phyloP scores from a whole-genome alignment of 805 yeast genomes.

The Diddensiella santjacobensis region DNA sequence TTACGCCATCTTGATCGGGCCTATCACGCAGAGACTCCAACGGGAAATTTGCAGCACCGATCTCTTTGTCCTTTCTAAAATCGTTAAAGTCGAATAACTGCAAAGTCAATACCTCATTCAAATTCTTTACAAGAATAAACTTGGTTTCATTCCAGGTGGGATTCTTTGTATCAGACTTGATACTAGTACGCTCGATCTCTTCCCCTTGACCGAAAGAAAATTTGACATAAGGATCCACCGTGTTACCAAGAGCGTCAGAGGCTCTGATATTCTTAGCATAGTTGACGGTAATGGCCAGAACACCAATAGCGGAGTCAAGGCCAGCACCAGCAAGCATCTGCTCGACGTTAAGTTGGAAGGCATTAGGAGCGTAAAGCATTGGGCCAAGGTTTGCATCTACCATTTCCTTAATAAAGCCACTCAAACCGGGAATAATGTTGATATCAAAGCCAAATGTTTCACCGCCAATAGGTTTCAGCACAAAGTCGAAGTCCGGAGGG shows the following conservation, averaged over 20 bases:
- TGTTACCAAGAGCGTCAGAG: slow-evolving; percentile 64
- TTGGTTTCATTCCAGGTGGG: slow-evolving; percentile 87
- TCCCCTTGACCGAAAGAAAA: slow-evolving; percentile 54
- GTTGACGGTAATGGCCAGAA: slow-evolving; percentile 64
- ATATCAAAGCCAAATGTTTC: slow-evolving; percentile 83
- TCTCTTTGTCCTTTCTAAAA: slow-evolving; percentile 65
- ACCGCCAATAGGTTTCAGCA: slow-evolving; percentile 75
- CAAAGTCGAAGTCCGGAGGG: slow-evolving; percentile 85
- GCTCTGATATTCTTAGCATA: slow-evolving; percentile 67
- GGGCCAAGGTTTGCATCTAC: slow-evolving; percentile 85
- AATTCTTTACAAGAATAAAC: slow-evolving; percentile 63
- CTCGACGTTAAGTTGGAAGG: slow-evolving; percentile 89
- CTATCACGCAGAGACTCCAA: slow-evolving; percentile 60
- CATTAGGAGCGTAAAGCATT: slow-evolving; percentile 80
- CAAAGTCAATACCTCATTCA: slow-evolving; percentile 78
- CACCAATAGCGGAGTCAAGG: slow-evolving; percentile 78
- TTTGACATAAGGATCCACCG: slow-evolving; percentile 85
- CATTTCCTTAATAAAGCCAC: slow-evolving; percentile 78
- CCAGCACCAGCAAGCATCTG: slow-evolving; percentile 84
- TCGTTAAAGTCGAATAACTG: slow-evolving; percentile 74
- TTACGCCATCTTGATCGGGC: slow-evolving; percentile 41
- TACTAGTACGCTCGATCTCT: slow-evolving; percentile 64
- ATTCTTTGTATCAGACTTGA: slow-evolving; percentile 58
- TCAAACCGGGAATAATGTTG: slow-evolving; percentile 81
- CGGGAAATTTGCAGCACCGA: slow-evolving; percentile 76